phyloP scores from a whole-genome alignment of 2,329 filamentous ascomycete genomes.

The Colletotrichum neosansevieriae region DNA sequence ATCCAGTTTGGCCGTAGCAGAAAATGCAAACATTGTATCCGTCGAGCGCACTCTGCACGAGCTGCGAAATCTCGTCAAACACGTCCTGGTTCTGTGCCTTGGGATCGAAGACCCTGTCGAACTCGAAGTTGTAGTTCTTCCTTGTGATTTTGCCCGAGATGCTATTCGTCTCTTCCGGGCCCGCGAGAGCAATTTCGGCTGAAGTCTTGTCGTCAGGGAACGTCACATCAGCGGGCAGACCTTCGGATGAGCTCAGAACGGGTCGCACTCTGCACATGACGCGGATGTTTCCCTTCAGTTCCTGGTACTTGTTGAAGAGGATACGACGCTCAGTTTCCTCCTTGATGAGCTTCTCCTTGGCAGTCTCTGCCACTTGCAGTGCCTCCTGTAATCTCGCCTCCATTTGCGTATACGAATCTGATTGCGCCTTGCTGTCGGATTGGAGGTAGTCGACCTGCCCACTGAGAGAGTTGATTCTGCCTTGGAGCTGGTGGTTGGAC shows the following conservation, averaged over 20 bases:
- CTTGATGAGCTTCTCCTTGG: constrained; percentile 85
- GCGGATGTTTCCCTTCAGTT: constrained; percentile 97
- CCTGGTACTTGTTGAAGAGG: constrained; percentile 97
- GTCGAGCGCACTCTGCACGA: constrained; percentile 95
- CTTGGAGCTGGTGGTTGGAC: constrained; percentile 77
- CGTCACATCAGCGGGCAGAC: constrained; percentile 77
- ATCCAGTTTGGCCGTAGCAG: constrained; percentile 97
- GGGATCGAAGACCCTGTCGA: constrained; percentile 92
- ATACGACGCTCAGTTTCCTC: constrained; percentile 93
- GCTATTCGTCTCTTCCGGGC: constrained; percentile 85
- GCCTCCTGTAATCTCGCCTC: constrained; percentile 85
- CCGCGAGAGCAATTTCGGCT: constrained; percentile 86
- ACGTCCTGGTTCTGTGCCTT: constrained; percentile 83
- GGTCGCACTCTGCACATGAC: constrained; percentile 98
- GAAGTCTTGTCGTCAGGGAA: constrained; percentile 88
- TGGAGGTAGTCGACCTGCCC: constrained; percentile 91
- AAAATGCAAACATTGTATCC: constrained; percentile 99
- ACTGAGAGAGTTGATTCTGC: constrained; percentile 78
- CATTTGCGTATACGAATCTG: constrained; percentile 85
- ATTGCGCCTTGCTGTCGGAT: constrained; percentile 89
- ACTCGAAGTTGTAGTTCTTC: constrained; percentile 87
- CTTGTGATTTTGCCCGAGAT: constrained; percentile 76
- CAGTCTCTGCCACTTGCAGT: constrained; percentile 73
- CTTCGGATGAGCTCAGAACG: constrained; percentile 68
- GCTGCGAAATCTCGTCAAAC: constrained; percentile 95